A percentile compares a stretch with the other conserved stretches of the same genome.
phyloP scores from a whole-genome alignment of 768 basidiomycete genomes.

The Leccinum uliginosum region DNA sequence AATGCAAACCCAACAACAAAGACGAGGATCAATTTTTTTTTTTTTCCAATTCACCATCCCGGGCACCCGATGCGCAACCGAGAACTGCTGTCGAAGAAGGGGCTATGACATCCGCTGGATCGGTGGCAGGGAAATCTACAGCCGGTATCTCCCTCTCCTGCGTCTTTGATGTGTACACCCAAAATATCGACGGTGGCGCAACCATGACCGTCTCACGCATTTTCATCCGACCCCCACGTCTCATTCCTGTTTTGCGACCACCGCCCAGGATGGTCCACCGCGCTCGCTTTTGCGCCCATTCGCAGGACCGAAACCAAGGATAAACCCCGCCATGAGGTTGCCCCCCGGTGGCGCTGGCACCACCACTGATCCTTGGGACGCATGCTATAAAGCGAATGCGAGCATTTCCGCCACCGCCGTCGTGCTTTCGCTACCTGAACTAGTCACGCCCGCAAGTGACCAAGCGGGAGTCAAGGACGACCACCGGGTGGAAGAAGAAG shows the following conservation, averaged over 20 bases:
- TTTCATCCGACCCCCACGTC: conserved; percentile 1
- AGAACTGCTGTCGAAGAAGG: conserved; percentile 27
- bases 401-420: conserved; percentile 55
- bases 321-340: conserved; percentile 40
- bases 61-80: conserved; percentile 19
- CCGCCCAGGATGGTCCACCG: conserved; percentile 75
- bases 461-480: conserved; percentile 27
- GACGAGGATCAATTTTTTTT: conserved; percentile 2
- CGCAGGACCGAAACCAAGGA: conserved; percentile 59
- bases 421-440: conserved; percentile 63
- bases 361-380: conserved; percentile 29
- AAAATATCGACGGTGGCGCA: conserved; percentile 35
- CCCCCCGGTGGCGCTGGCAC: conserved; percentile 49
- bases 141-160: conserved; percentile 49
- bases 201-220: conserved; percentile 28
- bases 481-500: conserved; percentile 35
- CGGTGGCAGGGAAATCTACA: conserved; percentile 44
- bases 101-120: conserved; percentile 20
- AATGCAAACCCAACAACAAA: conserved; percentile 18
- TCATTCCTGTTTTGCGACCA: neutral
- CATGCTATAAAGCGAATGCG: conserved; percentile 24
- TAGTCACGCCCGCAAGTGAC: conserved; percentile 33
- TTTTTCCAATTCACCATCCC: conserved; percentile 12
- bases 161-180: conserved; percentile 31
- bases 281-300: conserved; percentile 85